Evolutionary conservation across 1,284 basidiomycete genomes (phyloP).

Genomic region (Athelia psychrophila): DNA sequence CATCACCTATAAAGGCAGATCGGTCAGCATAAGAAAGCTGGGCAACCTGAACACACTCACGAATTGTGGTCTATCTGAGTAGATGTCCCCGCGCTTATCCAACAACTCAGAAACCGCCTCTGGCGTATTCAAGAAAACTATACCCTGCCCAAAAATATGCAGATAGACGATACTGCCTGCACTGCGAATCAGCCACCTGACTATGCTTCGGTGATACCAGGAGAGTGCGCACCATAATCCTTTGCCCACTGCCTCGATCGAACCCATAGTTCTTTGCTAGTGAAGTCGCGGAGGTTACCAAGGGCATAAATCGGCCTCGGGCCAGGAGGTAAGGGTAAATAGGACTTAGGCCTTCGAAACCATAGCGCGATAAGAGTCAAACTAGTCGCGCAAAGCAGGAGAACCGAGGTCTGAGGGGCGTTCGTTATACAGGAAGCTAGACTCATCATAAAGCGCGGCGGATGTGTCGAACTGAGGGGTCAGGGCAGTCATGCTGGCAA

Average conservation of each 20-base stretch:
- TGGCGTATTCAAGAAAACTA: slow-evolving; percentile 62
- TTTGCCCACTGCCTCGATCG: slow-evolving; percentile 46
- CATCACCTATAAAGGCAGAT: slow-evolving; percentile 45
- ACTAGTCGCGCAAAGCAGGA: too few relatives aligned
- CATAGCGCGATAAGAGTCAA: too few relatives aligned
- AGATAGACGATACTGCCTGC: slow-evolving; percentile 64
- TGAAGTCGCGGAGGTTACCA: slow-evolving; percentile 60
- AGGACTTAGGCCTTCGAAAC: background rate
- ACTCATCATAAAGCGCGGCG: too few relatives aligned
- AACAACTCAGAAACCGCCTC: slow-evolving; percentile 59
- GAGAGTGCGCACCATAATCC: slow-evolving; percentile 46
- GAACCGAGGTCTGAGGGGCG: too few relatives aligned
- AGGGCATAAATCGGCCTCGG: slow-evolving; percentile 62
- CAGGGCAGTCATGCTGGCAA: too few relatives aligned
- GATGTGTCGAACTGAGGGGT: too few relatives aligned
- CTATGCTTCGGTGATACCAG: slow-evolving; percentile 2
- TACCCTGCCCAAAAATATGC: slow-evolving; percentile 60
- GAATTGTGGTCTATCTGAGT: slow-evolving; percentile 67
- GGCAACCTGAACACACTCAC: slow-evolving; percentile 20
- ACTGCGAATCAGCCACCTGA: background rate
- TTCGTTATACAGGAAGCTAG: too few relatives aligned
- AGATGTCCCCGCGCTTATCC: slow-evolving; percentile 65
- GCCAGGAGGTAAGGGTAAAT: slow-evolving; percentile 53
- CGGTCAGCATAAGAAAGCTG: background rate
- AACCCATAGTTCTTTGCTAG: slow-evolving; percentile 56